Conservation (phyloP, 768 basidiomycete genomes). For the Hygrophorus pudorinus region DNA sequence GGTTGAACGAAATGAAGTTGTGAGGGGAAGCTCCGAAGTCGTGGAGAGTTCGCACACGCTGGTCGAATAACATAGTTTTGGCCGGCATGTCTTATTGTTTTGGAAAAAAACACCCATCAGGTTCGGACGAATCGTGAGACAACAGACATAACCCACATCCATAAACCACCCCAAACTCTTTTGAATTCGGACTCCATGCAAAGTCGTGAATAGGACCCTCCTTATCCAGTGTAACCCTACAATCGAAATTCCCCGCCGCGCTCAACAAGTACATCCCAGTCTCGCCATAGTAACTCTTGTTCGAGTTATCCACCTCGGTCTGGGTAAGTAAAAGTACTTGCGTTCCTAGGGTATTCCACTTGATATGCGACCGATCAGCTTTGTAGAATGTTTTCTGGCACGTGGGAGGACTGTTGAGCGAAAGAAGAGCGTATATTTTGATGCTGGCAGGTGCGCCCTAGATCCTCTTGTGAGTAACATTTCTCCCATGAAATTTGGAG, state of each 20-base stretch:
- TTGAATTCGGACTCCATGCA: slow-evolving; percentile 90
- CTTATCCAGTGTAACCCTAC: slow-evolving; percentile 81
- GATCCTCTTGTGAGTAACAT: not conserved
- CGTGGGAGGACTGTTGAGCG: slow-evolving; percentile 52
- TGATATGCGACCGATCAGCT: slow-evolving; percentile 85
- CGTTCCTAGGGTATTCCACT: slow-evolving; percentile 94
- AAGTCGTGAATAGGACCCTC: slow-evolving; percentile 98
- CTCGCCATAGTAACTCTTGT: slow-evolving; percentile 98
- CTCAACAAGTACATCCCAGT: slow-evolving; percentile 90
- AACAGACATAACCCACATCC: slow-evolving; percentile 60
- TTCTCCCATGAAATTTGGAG: not conserved
- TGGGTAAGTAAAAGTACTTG: slow-evolving; percentile 87
- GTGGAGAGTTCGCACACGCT: slow-evolving; percentile 76
- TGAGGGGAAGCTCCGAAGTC: slow-evolving; percentile 86
- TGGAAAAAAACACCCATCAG: slow-evolving; percentile 3
- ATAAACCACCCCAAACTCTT: slow-evolving; percentile 94
- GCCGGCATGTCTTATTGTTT: slow-evolving; percentile 80
- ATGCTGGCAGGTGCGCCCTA: slow-evolving; percentile 85
- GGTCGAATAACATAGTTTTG: slow-evolving; percentile 85
- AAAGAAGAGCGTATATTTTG: slow-evolving; percentile 68
- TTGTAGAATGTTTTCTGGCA: slow-evolving; percentile 93
- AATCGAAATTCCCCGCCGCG: slow-evolving; percentile 89
- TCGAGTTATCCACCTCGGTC: slow-evolving; percentile 94
- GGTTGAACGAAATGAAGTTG: slow-evolving; percentile 93
- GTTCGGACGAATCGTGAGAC: not conserved